phyloP scores from a whole-genome alignment of 163 green algal species.

The Scenedesmus sp. region DNA sequence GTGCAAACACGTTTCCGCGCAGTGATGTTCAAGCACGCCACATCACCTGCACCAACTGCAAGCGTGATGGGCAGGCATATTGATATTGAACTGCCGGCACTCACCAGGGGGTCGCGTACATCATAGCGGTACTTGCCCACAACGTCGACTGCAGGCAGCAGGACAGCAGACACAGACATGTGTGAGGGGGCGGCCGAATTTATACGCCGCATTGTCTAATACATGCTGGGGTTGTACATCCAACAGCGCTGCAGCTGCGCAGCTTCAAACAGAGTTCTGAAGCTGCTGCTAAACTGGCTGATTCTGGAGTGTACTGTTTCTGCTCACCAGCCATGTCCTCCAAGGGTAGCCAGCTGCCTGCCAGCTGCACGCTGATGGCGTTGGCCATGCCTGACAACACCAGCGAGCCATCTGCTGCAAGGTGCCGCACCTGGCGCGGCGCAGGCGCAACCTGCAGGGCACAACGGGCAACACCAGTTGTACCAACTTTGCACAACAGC shows the following conservation, averaged over 20 bases:
- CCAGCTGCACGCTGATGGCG: slow-evolving; percentile 88
- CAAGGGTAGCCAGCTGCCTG: slow-evolving; percentile 88
- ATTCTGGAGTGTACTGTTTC: neutral
- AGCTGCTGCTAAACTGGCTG: neutral
- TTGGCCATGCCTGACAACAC: slow-evolving; percentile 61
- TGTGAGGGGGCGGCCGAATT: neutral
- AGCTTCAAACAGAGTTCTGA: neutral
- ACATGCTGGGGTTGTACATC: too few species aligned
- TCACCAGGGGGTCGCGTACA: slow-evolving; percentile 24
- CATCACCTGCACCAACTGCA: neutral
- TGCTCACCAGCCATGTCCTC: slow-evolving; percentile 66
- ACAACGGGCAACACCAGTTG: neutral
- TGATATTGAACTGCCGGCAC: neutral
- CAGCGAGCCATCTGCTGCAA: slow-evolving; percentile 68
- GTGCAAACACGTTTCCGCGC: neutral
- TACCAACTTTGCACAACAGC: neutral
- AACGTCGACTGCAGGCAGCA: slow-evolving; percentile 72
- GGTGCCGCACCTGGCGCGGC: slow-evolving; percentile 67
- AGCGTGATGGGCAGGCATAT: neutral
- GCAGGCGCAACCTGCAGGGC: slow-evolving; percentile 66
- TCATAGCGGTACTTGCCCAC: slow-evolving; percentile 93
- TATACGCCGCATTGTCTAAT: too few species aligned
- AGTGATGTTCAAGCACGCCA: too few species aligned
- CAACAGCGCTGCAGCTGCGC: too few species aligned
- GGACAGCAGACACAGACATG: neutral